These are phyloP conservation scores for Yamadazyma nakazawae DNA, from an alignment of 805 yeast species.

Conservation along the genomic window DNA sequence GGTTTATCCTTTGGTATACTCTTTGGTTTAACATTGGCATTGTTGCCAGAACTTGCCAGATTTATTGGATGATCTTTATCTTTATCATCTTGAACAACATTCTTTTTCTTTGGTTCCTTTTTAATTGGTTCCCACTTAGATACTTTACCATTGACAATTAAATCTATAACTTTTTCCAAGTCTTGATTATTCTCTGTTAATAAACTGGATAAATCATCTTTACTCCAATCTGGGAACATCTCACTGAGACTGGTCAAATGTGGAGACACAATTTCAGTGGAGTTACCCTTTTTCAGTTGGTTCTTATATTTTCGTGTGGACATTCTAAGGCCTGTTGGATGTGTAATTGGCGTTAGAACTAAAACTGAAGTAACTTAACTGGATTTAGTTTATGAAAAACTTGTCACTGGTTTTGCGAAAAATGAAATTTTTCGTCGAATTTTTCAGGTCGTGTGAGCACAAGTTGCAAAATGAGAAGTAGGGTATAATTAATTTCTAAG, in stretches of 20 bases:
- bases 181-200: constrained; percentile 71
- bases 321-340: constrained; percentile 2
- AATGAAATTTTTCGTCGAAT: constrained; percentile 10
- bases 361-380: background rate
- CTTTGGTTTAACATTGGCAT: constrained; percentile 2
- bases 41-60: constrained; percentile 9
- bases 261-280: constrained; percentile 8
- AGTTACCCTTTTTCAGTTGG: constrained; percentile 42
- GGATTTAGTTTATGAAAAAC: constrained; percentile 2
- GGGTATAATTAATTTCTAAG: background rate
- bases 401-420: constrained; percentile 7
- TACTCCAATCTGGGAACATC: constrained; percentile 93
- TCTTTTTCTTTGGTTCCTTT: constrained; percentile 52
- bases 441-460: constrained; percentile 9
- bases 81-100: constrained; percentile 15
- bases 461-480: constrained; percentile 5
- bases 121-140: constrained; percentile 93
- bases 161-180: constrained; percentile 75
- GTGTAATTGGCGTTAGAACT: constrained; percentile 1
- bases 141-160: constrained; percentile 87
- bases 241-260: constrained; percentile 64
- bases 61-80: constrained; percentile 4
- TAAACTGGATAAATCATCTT: constrained; percentile 74
- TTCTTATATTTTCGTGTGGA: constrained; percentile 43
- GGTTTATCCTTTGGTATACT: background rate